Conservation (phyloP, 2,329 filamentous ascomycete species). For the Grosmannia huntii region DNA sequence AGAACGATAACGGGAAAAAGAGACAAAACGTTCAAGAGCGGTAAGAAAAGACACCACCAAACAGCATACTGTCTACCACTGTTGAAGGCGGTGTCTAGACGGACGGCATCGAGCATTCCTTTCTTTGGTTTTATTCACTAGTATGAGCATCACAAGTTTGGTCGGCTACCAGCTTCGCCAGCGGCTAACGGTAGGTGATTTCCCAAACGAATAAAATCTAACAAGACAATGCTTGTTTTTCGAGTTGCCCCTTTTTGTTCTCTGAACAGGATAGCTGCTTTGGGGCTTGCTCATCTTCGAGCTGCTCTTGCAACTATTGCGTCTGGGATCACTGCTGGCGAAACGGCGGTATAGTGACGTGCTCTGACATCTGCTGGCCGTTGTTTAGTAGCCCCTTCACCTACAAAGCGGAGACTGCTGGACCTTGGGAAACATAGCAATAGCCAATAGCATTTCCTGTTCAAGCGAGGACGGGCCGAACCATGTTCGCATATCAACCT, state of each 20-base stretch:
- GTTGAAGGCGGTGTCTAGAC: neutral
- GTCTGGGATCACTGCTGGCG: too few relatives aligned
- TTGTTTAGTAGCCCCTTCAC: too few relatives aligned
- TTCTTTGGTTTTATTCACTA: neutral
- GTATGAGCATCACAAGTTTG: neutral
- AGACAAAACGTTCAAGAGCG: neutral
- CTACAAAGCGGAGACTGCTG: too few relatives aligned
- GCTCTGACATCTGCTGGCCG: too few relatives aligned
- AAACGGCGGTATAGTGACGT: too few relatives aligned
- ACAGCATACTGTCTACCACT: neutral
- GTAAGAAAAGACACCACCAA: neutral
- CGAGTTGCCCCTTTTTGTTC: neutral
- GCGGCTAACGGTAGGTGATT: neutral
- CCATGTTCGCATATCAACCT: too few relatives aligned
- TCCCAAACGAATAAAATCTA: neutral
- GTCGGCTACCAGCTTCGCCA: neutral
- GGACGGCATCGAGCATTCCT: neutral
- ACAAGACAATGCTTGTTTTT: neutral
- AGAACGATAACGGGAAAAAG: neutral
- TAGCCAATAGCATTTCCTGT: too few relatives aligned
- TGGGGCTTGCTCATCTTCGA: too few relatives aligned
- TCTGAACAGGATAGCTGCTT: too few relatives aligned
- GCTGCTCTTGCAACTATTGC: too few relatives aligned
- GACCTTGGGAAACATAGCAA: too few relatives aligned
- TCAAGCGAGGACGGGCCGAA: too few relatives aligned